Evolutionary conservation across 208 protist species (phyloP), one percentile per base, ranked within the genome.

Genomic region (Strigomonas culicis): DNA sequence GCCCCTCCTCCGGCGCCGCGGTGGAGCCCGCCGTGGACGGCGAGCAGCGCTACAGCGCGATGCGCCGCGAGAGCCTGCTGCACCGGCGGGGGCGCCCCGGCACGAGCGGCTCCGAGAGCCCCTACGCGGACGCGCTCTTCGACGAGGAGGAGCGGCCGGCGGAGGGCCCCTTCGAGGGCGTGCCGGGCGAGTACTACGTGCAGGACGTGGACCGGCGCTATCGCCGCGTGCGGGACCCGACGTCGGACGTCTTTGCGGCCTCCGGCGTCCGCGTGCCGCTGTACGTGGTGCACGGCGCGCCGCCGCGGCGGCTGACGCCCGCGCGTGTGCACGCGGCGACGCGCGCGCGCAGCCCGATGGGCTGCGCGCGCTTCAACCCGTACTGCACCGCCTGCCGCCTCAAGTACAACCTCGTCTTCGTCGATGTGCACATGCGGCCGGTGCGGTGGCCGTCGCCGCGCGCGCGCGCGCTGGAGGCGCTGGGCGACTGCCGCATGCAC

Each of bases 381-480:
- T 95, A 95, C 82, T 95, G 89, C 64, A 55, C 55, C 41, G 72
- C 72, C 3, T 95, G 89, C 72, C 79, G 80, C n/a, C 66, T 50
- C 30, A 70, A 72, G 63, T 95, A 87, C 75, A 84, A 87, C 65
- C 50, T 89, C 10, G 72, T 95, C 51, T 66, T 88, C 21, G 89
- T 95, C 3, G 85, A 90, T 52, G 77, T 63, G 21, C n/a, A 71
- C 34, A 80, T 88, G 78, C 74, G 53, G 21, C 81, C 85, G 19
- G 32, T 92, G 30, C 78, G 70, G 34, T 82, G 73, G 64, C 70
- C 68, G 11, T 76, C 77, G 13, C 41, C 80, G 39, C 44, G 50
- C 13, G 59, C 70, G 11, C 53, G 63, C 2, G 68, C 66, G 56
- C 53, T 85, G 39, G 66, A 71, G 32, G 62, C 58, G 22, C 72